Percentiles rank a stretch among this genome's conserved stretches.
Conservation (phyloP, 2,329 filamentous ascomycete species). For the Monosporascus sp. region DNA sequence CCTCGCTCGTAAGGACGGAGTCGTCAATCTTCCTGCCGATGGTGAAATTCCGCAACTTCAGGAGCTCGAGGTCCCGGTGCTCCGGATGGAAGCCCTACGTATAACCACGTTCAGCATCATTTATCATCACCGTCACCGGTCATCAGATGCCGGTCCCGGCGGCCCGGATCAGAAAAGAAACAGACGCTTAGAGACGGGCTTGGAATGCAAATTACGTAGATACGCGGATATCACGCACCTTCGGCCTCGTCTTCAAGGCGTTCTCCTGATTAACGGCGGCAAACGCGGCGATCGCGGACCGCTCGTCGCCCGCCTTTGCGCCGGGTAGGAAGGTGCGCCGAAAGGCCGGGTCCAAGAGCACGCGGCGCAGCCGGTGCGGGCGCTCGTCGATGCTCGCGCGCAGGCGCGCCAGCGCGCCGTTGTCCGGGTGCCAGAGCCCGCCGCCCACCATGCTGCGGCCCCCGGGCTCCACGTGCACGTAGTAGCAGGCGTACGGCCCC, state of each 20-base stretch:
- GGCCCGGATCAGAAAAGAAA: too few relatives aligned
- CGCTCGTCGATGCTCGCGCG: slow-evolving; percentile 70
- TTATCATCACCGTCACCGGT: background rate
- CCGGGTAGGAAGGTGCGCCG: slow-evolving; percentile 59
- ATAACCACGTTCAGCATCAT: background rate
- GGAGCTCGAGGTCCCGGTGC: slow-evolving; percentile 72
- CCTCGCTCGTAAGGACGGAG: slow-evolving; percentile 53
- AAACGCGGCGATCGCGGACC: slow-evolving; percentile 61
- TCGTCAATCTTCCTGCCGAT: slow-evolving; percentile 63
- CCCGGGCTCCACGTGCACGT: slow-evolving; percentile 72
- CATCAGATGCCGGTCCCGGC: too few relatives aligned
- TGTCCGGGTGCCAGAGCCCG: slow-evolving; percentile 76
- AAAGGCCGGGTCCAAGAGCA: slow-evolving; percentile 57
- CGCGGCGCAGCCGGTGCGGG: slow-evolving; percentile 62
- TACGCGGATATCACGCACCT: slow-evolving; percentile 46
- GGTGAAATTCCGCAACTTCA: slow-evolving; percentile 77
- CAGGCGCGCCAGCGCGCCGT: slow-evolving; percentile 57
- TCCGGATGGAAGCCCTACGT: slow-evolving; percentile 65
- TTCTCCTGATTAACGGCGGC: slow-evolving; percentile 62
- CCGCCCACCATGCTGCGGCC: slow-evolving; percentile 71
- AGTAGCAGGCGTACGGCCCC: slow-evolving; percentile 83
- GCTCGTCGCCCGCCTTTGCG: slow-evolving; percentile 41
- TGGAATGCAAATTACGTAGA: too few relatives aligned
- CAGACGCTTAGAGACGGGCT: too few relatives aligned
- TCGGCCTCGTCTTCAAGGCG: slow-evolving; percentile 80